Conservation (phyloP, 2,329 filamentous ascomycete genomes). For the Thelonectria olida region DNA sequence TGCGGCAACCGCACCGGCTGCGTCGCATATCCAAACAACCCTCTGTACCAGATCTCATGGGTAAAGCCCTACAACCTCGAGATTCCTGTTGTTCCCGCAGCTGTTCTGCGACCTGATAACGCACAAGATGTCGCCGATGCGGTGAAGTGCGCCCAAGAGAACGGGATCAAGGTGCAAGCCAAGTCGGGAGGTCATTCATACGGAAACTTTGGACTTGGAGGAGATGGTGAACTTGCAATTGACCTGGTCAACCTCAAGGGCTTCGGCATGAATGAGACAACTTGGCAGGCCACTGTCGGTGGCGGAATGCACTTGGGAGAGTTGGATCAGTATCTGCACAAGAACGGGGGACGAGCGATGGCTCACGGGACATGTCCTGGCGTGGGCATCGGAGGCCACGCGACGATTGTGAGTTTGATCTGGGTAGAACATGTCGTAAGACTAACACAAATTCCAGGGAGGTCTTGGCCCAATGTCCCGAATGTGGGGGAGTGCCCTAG, state of each 20-base stretch:
- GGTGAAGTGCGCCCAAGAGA: conserved; percentile 63
- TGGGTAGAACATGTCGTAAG: too few species aligned
- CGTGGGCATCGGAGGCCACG: conserved; percentile 67
- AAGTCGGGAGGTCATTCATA: conserved; percentile 73
- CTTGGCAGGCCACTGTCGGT: conserved; percentile 65
- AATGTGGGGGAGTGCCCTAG: conserved; percentile 66
- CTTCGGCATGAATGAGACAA: conserved; percentile 61
- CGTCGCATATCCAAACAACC: conserved; percentile 55
- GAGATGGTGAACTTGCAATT: conserved; percentile 59
- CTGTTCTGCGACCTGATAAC: conserved; percentile 64
- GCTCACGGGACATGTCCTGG: conserved; percentile 68
- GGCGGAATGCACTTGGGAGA: conserved; percentile 62
- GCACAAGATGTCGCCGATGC: conserved; percentile 64
- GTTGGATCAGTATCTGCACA: conserved; percentile 59
- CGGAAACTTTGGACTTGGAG: conserved; percentile 59
- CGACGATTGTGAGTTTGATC: conserved; percentile 58
- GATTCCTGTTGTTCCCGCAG: conserved; percentile 58
- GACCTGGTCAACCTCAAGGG: conserved; percentile 63
- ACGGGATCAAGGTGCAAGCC: conserved; percentile 65
- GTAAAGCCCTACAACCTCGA: conserved; percentile 64
- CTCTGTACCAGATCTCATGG: conserved; percentile 58
- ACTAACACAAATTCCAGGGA: conserved; percentile 49
- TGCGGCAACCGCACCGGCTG: conserved; percentile 56
- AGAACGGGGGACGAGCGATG: conserved; percentile 64
- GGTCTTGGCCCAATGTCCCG: conserved; percentile 67